Evolutionary conservation across 768 basidiomycete genomes (phyloP).

Genomic region (Boletus vermiculosoides): DNA sequence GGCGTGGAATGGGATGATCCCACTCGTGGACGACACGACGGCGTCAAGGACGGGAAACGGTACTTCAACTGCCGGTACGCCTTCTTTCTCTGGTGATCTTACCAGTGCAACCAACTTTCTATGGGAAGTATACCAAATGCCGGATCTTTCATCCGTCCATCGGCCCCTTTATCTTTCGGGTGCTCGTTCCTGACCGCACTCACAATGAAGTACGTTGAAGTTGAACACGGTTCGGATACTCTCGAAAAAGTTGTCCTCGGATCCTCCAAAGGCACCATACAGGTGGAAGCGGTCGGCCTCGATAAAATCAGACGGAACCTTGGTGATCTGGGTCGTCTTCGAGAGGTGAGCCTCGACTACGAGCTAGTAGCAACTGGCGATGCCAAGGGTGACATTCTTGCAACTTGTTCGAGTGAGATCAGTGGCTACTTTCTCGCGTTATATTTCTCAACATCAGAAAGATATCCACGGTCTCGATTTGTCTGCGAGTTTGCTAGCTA

Average conservation of each 20-base stretch:
- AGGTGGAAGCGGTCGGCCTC: slow-evolving; percentile 82
- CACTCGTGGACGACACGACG: slow-evolving; percentile 82
- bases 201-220: slow-evolving; percentile 73
- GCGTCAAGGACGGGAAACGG: slow-evolving; percentile 67
- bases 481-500: slow-evolving; percentile 67
- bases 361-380: slow-evolving; percentile 57
- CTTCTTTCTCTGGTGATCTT: slow-evolving; percentile 10
- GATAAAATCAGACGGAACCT: slow-evolving; percentile 76
- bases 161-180: slow-evolving; percentile 55
- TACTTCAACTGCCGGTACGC: slow-evolving; percentile 80
- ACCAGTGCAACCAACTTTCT: slow-evolving; percentile 7
- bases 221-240: slow-evolving; percentile 47
- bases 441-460: slow-evolving; percentile 32
- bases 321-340: slow-evolving; percentile 60
- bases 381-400: slow-evolving; percentile 47
- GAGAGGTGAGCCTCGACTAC: slow-evolving; percentile 78
- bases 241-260: slow-evolving; percentile 71
- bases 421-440: slow-evolving; percentile 6
- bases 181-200: slow-evolving; percentile 74
- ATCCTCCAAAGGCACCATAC: slow-evolving; percentile 78
- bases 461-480: slow-evolving; percentile 81
- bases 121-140: slow-evolving; percentile 52
- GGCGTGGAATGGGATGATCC: slow-evolving; percentile 98
- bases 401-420: slow-evolving; percentile 66
- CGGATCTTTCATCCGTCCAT: slow-evolving; percentile 81